A percentile compares a stretch with the other conserved stretches of the same genome.
These are phyloP conservation scores for Solanum arcanum DNA, from an alignment of 257 asterid genomes.

Conservation along the genomic window DNA sequence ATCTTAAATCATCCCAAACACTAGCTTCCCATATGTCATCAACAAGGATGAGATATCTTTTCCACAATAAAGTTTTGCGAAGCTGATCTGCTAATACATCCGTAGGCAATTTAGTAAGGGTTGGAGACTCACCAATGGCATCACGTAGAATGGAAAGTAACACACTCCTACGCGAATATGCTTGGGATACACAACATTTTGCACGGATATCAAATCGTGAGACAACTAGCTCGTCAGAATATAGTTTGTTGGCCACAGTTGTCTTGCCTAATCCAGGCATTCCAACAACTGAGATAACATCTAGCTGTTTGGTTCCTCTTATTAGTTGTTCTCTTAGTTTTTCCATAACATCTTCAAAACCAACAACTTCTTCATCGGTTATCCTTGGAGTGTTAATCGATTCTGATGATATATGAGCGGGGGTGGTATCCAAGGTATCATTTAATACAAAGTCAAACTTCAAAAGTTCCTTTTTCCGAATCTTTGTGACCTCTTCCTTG, in stretches of 20 bases:
- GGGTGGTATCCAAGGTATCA: not conserved
- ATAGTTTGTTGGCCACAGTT: constrained; percentile 21
- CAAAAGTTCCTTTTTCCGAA: not conserved
- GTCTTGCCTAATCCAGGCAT: constrained; percentile 19
- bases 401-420: not conserved
- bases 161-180: constrained; percentile 14
- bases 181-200: constrained; percentile 32
- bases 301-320: constrained; percentile 11
- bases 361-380: constrained; percentile 24
- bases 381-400: not conserved
- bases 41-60: not conserved
- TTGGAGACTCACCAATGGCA: constrained; percentile 9
- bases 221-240: constrained; percentile 6
- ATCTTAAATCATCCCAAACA: not conserved
- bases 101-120: not conserved
- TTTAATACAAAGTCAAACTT: not conserved
- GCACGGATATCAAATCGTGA: constrained; percentile 24
- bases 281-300: constrained; percentile 32
- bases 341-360: constrained; percentile 33
- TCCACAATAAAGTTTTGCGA: not conserved
- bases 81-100: not conserved
- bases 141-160: constrained; percentile 19
- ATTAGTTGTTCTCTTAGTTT: constrained; percentile 11
- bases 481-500: not conserved
- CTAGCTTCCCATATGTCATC: not conserved